Base-by-base conservation (phyloP, 2,329 filamentous ascomycete species). In the Aureobasidium zeae region DNA sequence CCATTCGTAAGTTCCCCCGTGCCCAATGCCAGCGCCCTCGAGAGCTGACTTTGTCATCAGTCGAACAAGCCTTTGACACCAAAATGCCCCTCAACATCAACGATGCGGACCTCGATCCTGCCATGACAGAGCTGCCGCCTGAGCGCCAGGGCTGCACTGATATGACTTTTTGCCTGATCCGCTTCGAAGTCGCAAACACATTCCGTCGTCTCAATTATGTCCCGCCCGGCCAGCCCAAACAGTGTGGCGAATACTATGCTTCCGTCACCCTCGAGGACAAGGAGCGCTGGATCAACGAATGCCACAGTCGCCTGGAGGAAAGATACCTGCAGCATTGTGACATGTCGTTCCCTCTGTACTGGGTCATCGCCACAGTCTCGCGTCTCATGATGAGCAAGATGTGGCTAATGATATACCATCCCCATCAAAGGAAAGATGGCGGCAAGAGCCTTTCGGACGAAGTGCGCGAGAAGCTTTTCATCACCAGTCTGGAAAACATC, bases 371-470 rank as follows among this genome's bases (percentile, higher is more conserved):
- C 3, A 82, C 81, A 20, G 70, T 85, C 17, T 73, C 77, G 3
- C 75, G 82, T 8, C 68, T 89, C 22, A 77, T 88, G 49, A 75
- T 87, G 63, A 79, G 79, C 41, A 89, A 87, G 62, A 77, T 87
- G 68, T 85, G 80, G 65, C 70, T 91, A 25, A 73, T 87, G 48
- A 73, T 86, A 9, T 83, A 89, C 54, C 79, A 89, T 52, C 83
- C 83, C 0, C 72, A 81, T 54, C 76, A 83, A 22, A 74, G 78
- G 39, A 70, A 72, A 24, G 73, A 77, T 19, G 69, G 71, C 8
- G 70, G 69, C n/a, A 61, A 68, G 7, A 70, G 68, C 19, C 66
- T 83, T 6, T 73, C 76, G 0, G 70, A 74, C 37, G 78, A 79
- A 35, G 75, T 76, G 7, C 76, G 77, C 45, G 75, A 86, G 49